Evolutionary conservation across 768 basidiomycete species (phyloP).

Genomic region (Mycena chlorophos): DNA sequence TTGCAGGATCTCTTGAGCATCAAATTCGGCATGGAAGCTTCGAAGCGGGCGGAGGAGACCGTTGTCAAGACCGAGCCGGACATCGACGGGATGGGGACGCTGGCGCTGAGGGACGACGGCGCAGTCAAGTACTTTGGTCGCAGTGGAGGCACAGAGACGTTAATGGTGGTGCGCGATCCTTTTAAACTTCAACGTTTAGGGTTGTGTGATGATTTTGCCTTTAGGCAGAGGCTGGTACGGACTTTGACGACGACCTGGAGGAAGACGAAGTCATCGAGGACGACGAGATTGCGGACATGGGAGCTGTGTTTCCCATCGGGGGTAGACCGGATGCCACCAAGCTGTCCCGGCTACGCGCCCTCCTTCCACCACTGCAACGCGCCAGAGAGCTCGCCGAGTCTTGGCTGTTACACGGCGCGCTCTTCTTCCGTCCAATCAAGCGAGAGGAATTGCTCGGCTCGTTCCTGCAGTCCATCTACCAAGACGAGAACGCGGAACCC

Average conservation of each 20-base stretch:
- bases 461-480: slow-evolving; percentile 43
- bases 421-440: slow-evolving; percentile 53
- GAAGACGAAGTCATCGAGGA: slow-evolving; percentile 19
- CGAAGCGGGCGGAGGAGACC: slow-evolving; percentile 25
- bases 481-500: slow-evolving; percentile 20
- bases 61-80: slow-evolving; percentile 36
- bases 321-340: slow-evolving; percentile 30
- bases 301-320: slow-evolving; percentile 41
- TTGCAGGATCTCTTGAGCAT: slow-evolving; percentile 49
- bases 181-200: not conserved
- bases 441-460: slow-evolving; percentile 45
- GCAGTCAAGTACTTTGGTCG: slow-evolving; percentile 65
- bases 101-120: slow-evolving; percentile 61
- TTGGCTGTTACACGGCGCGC: slow-evolving; percentile 47
- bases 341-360: slow-evolving; percentile 38
- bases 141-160: slow-evolving; percentile 62
- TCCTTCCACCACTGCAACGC: slow-evolving; percentile 47
- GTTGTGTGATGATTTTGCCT: too few relatives aligned
- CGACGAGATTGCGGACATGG: slow-evolving; percentile 38
- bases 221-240: slow-evolving; percentile 27
- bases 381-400: slow-evolving; percentile 41
- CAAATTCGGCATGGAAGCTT: slow-evolving; percentile 58
- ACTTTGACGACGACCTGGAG: slow-evolving; percentile 23
- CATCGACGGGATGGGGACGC: slow-evolving; percentile 62
- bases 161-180: slow-evolving; percentile 17